phyloP scores from a whole-genome alignment of 2,329 filamentous ascomycete species.

The Aspergillus texensis region DNA sequence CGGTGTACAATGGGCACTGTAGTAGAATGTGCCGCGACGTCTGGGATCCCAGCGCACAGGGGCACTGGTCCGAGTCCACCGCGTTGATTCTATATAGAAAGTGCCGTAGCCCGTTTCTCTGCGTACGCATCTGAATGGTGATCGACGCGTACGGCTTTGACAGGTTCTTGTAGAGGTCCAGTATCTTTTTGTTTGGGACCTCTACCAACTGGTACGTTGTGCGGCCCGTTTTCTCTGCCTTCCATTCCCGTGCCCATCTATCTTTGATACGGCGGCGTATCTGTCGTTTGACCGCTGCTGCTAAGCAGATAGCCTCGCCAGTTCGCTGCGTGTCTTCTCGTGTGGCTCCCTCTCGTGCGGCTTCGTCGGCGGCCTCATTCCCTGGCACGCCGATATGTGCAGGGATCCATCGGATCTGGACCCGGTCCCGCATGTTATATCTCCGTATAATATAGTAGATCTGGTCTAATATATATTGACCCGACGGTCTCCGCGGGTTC shows the following conservation, averaged over 20 bases:
- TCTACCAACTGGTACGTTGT: too few relatives aligned
- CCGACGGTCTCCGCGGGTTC: background rate
- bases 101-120: background rate
- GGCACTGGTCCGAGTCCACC: background rate
- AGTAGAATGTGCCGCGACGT: background rate
- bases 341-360: too few relatives aligned
- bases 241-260: too few relatives aligned
- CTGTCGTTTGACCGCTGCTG: too few relatives aligned
- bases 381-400: background rate
- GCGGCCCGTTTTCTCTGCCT: too few relatives aligned
- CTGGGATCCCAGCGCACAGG: background rate
- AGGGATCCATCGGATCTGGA: background rate
- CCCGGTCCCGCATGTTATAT: background rate
- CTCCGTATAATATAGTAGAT: background rate
- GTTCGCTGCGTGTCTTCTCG: too few relatives aligned
- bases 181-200: too few relatives aligned
- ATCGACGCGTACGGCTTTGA: too few relatives aligned
- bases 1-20: background rate
- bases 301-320: too few relatives aligned
- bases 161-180: too few relatives aligned
- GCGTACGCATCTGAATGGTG: too few relatives aligned
- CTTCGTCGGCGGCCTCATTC: background rate
- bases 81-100: background rate
- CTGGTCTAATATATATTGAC: background rate
- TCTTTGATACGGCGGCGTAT: too few relatives aligned